Evolutionary conservation across 192 early-diverging fungal genomes (phyloP).

Genomic region (Jimgerdemannia flammicorona): DNA sequence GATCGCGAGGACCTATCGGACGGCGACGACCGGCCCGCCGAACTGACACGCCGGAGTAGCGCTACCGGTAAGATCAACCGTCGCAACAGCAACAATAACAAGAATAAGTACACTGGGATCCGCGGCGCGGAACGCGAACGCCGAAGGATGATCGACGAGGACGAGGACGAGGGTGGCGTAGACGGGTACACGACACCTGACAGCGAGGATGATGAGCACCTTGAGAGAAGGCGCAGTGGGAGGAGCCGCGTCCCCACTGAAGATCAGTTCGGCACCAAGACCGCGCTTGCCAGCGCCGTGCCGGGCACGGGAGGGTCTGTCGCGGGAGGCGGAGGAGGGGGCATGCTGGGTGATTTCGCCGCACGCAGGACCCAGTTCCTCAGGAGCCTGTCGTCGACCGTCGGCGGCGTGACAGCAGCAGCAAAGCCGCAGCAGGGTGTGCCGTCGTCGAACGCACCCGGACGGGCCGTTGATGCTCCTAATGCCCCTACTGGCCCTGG

Average conservation of each 20-base stretch:
- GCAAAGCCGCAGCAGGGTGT: neutral
- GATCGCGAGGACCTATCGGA: neutral
- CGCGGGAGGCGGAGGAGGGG: neutral
- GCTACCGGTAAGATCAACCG: neutral
- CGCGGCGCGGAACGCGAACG: neutral
- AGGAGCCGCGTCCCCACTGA: neutral
- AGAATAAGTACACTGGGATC: neutral
- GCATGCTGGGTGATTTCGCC: neutral
- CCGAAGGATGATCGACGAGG: neutral
- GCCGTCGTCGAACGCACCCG: conserved; percentile 4
- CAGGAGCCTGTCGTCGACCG: neutral
- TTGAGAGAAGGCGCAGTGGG: neutral
- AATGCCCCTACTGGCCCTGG: neutral
- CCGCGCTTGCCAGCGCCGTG: too few species aligned
- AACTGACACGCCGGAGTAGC: neutral
- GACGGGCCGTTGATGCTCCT: neutral
- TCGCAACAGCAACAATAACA: neutral
- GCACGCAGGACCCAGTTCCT: neutral
- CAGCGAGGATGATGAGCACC: neutral
- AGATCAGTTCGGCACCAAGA: neutral
- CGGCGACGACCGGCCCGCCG: conserved; percentile 1
- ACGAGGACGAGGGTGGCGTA: neutral
- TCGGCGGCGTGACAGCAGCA: neutral
- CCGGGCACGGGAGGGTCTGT: neutral
- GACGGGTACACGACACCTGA: neutral